These are phyloP conservation scores for Boehmeria nivea DNA, from an alignment of 306 rosid genomes.

Conservation along the genomic window DNA sequence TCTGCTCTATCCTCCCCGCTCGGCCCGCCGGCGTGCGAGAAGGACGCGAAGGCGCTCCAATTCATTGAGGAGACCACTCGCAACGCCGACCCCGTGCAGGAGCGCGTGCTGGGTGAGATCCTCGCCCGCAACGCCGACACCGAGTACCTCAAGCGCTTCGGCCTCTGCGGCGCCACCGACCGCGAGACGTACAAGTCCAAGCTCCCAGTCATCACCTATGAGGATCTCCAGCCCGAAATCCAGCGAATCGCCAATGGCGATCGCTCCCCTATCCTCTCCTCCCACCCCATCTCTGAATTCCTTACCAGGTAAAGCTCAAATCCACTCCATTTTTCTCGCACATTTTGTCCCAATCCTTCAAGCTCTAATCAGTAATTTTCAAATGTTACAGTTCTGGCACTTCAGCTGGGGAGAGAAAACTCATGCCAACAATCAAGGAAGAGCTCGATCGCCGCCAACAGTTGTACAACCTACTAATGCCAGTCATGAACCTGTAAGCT, in stretches of 20 bases:
- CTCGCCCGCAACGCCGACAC: conserved; percentile 39
- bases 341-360: too few relatives aligned
- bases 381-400: conserved; percentile 48
- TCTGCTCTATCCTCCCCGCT: conserved; percentile 36
- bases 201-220: conserved; percentile 42
- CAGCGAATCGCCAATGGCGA: conserved; percentile 54
- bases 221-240: conserved; percentile 50
- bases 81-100: conserved; percentile 46
- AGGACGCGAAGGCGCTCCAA: conserved; percentile 47
- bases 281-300: conserved; percentile 56
- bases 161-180: conserved; percentile 42
- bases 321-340: too few relatives aligned
- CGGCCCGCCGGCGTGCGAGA: conserved; percentile 46
- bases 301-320: conserved; percentile 36
- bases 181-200: conserved; percentile 30
- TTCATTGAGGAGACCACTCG: conserved; percentile 48
- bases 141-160: conserved; percentile 40
- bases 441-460: conserved; percentile 58
- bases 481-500: conserved; percentile 65
- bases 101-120: conserved; percentile 32
- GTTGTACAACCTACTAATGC: conserved; percentile 56
- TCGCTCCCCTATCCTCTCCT: conserved; percentile 48
- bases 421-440: conserved; percentile 62
- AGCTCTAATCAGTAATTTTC: neutral
- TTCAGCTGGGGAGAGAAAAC: conserved; percentile 57